These are phyloP conservation scores for Stentor coeruleus DNA, from an alignment of 73 alveolate species.

Conservation along the genomic window DNA sequence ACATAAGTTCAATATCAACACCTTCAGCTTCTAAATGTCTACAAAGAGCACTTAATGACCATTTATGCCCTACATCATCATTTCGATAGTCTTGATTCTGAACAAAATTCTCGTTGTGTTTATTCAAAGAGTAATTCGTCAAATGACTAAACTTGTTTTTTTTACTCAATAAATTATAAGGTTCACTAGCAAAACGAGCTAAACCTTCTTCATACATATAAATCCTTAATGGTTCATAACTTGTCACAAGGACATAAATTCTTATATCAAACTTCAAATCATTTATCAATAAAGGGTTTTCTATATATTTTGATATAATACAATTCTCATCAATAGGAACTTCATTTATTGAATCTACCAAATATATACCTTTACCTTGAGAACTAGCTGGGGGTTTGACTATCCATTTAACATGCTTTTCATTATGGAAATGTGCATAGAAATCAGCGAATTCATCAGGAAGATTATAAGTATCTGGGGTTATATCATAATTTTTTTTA, in stretches of 20 bases:
- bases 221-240: conserved; percentile 62
- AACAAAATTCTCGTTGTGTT: conserved; percentile 47
- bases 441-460: conserved; percentile 83
- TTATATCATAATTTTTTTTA: conserved; percentile 46
- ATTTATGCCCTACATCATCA: conserved; percentile 75
- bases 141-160: conserved; percentile 51
- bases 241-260: conserved; percentile 66
- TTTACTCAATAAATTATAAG: conserved; percentile 41
- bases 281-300: conserved; percentile 67
- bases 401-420: conserved; percentile 67
- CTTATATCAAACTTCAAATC: conserved; percentile 69
- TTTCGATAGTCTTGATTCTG: conserved; percentile 41
- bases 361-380: conserved; percentile 79
- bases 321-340: conserved; percentile 54
- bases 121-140: conserved; percentile 57
- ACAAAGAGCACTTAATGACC: conserved; percentile 64
- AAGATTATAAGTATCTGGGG: conserved; percentile 59
- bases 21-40: conserved; percentile 72
- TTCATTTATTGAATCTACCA: conserved; percentile 62
- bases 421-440: conserved; percentile 48
- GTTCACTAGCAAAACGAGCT: conserved; percentile 82
- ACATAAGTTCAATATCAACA: conserved; percentile 54
- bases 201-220: conserved; percentile 79
- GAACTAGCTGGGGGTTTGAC: conserved; percentile 71
- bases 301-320: conserved; percentile 53